phyloP scores from a whole-genome alignment of 768 basidiomycete species.

The Coprinellus micaceus region DNA sequence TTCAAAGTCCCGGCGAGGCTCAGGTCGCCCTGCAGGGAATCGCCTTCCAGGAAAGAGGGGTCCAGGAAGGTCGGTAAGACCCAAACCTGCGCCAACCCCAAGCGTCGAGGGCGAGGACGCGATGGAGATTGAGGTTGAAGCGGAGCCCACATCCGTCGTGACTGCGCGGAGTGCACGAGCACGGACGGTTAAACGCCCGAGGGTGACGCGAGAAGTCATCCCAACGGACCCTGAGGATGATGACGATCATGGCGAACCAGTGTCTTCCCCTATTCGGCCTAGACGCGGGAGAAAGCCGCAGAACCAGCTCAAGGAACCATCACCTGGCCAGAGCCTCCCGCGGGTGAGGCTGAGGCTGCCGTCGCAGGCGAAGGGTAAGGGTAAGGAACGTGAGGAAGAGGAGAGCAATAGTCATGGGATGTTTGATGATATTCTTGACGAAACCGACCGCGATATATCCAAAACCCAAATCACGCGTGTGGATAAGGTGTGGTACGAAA shows the following conservation, averaged over 20 bases:
- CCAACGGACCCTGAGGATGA: conserved; percentile 48
- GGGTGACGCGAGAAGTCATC: conserved; percentile 29
- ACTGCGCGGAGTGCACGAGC: background rate
- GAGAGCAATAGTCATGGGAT: conserved; percentile 55
- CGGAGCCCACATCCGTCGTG: conserved; percentile 13
- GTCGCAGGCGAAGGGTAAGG: conserved; percentile 61
- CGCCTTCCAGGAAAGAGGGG: conserved; percentile 4
- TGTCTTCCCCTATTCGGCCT: conserved; percentile 21
- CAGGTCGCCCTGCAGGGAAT: conserved; percentile 2
- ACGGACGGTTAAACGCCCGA: background rate
- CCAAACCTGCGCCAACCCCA: background rate
- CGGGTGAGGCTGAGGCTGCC: conserved; percentile 53
- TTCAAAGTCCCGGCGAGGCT: background rate
- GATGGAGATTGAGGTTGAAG: conserved; percentile 24
- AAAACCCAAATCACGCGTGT: conserved; percentile 57
- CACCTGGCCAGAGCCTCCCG: conserved; percentile 33
- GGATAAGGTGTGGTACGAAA: conserved; percentile 74
- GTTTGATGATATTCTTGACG: conserved; percentile 79
- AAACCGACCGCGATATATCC: conserved; percentile 66
- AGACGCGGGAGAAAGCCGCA: conserved; percentile 28
- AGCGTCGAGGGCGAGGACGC: conserved; percentile 24
- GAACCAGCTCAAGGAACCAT: conserved; percentile 41
- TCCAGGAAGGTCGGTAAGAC: background rate
- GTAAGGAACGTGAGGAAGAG: conserved; percentile 69
- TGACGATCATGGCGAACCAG: conserved; percentile 37